Conservation (phyloP, 306 rosid genomes). For the Clitoria ternatea region DNA sequence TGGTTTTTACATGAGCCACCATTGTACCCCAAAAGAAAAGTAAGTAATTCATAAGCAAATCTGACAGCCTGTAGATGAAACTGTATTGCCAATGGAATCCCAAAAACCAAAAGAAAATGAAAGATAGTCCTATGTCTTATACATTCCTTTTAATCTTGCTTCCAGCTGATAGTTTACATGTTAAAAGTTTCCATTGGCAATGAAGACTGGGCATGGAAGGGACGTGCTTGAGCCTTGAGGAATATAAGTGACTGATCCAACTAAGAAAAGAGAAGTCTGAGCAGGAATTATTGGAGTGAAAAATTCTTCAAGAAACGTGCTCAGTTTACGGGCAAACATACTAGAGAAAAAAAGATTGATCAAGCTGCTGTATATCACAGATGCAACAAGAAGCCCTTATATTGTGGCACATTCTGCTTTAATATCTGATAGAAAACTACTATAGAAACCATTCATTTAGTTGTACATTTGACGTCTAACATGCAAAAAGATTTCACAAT, state of each 20-base stretch:
- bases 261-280: too few relatives aligned
- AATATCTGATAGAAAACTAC: background rate
- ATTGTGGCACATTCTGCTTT: background rate
- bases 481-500: too few relatives aligned
- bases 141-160: background rate
- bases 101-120: too few relatives aligned
- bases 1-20: background rate
- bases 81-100: too few relatives aligned
- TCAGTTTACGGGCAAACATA: background rate
- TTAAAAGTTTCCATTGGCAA: too few relatives aligned
- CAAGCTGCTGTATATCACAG: background rate
- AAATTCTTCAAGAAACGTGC: background rate
- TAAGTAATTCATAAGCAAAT: too few relatives aligned
- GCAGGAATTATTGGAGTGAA: background rate
- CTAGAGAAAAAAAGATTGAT: background rate
- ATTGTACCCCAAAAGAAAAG: background rate
- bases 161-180: background rate
- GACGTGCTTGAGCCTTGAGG: too few relatives aligned
- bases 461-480: too few relatives aligned
- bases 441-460: background rate
- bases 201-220: too few relatives aligned
- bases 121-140: background rate
- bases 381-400: too few relatives aligned
- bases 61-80: too few relatives aligned
- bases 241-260: too few relatives aligned